These are phyloP conservation scores for Serendipita sp. DNA, from an alignment of 768 basidiomycete species.

Conservation along the genomic window DNA sequence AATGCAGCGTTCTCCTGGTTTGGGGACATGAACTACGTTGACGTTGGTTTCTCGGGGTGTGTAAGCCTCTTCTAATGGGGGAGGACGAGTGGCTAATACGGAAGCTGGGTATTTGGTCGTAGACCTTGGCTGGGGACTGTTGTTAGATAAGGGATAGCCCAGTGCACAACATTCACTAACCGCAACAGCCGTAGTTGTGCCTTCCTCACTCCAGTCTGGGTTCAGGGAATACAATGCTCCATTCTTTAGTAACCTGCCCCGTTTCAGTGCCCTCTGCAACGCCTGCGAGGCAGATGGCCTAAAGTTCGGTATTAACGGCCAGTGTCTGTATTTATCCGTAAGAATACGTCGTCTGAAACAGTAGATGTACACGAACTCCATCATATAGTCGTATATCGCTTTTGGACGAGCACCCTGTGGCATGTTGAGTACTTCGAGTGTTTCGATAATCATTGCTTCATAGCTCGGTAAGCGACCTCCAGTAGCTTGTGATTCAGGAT, in stretches of 20 bases:
- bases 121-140: background rate
- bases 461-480: conserved; percentile 55
- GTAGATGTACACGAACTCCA: conserved; percentile 20
- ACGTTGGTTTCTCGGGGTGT: background rate
- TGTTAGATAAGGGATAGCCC: background rate
- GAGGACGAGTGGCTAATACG: background rate
- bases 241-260: conserved; percentile 66
- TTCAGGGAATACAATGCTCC: conserved; percentile 60
- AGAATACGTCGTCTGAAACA: background rate
- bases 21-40: background rate
- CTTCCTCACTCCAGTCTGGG: conserved; percentile 47
- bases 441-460: conserved; percentile 84
- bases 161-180: background rate
- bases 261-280: conserved; percentile 68
- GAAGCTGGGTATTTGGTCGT: background rate
- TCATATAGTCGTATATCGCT: conserved; percentile 73
- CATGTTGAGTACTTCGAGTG: conserved; percentile 47
- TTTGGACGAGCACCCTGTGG: conserved; percentile 73
- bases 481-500: background rate
- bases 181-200: background rate
- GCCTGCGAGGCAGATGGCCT: conserved; percentile 82
- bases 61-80: background rate
- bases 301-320: conserved; percentile 79
- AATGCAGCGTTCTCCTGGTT: background rate
- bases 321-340: conserved; percentile 25